A percentile compares a stretch with the other conserved stretches of the same genome.
Conservation (phyloP, 768 basidiomycete genomes). For the Tephrocybe rancida region DNA sequence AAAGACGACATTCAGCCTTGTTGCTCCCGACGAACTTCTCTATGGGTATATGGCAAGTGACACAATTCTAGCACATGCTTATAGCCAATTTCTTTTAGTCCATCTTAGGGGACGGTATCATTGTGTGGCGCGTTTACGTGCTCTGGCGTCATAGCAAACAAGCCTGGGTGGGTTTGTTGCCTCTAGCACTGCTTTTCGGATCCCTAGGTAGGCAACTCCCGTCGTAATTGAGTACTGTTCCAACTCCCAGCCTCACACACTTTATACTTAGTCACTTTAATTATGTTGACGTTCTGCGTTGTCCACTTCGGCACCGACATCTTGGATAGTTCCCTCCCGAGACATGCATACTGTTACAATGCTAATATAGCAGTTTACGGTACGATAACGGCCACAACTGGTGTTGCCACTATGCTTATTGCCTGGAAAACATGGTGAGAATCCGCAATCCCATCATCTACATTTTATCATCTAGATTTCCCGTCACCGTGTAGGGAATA, state of each 20-base stretch:
- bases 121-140: slow-evolving; percentile 13
- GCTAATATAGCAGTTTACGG: slow-evolving; percentile 9
- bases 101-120: slow-evolving; percentile 10
- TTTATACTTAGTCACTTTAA: background rate
- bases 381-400: slow-evolving; percentile 12
- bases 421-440: slow-evolving; percentile 12
- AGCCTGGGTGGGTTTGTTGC: slow-evolving; percentile 1
- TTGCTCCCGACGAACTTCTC: slow-evolving; percentile 2
- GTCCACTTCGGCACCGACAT: slow-evolving; percentile 11
- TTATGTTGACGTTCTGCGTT: slow-evolving; percentile 11
- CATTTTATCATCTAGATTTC: background rate
- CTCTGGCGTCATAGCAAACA: slow-evolving; percentile 2
- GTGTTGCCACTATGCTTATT: slow-evolving; percentile 12
- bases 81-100: slow-evolving; percentile 1
- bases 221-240: background rate
- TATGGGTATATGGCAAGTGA: slow-evolving; percentile 12
- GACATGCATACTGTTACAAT: slow-evolving; percentile 12
- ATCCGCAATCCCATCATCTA: background rate
- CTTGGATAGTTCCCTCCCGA: slow-evolving; percentile 12
- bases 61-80: background rate
- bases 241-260: background rate
- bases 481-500: slow-evolving; percentile 5
- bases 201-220: slow-evolving; percentile 11
- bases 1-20: background rate
- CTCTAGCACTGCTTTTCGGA: slow-evolving; percentile 4